Evolutionary conservation across 1,139 yeast genomes (phyloP).

Genomic region (Suhomyces maxii): DNA sequence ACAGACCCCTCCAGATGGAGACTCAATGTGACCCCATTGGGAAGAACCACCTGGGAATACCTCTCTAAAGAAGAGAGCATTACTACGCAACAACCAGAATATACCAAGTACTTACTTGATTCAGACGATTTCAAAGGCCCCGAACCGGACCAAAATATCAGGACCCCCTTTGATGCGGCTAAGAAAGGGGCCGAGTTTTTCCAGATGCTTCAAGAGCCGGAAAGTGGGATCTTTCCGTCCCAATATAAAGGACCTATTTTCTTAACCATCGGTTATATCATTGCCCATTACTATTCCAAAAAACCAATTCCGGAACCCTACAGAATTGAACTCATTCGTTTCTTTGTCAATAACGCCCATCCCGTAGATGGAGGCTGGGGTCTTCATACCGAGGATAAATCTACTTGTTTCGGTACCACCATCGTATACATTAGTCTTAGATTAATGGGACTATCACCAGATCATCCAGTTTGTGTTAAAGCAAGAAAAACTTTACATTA

Average conservation of each 20-base stretch:
- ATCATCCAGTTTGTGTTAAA: slow-evolving; percentile 76
- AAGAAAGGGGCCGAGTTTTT: slow-evolving; percentile 75
- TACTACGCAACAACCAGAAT: slow-evolving; percentile 53
- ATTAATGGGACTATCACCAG: slow-evolving; percentile 68
- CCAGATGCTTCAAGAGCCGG: slow-evolving; percentile 64
- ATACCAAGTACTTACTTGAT: slow-evolving; percentile 58
- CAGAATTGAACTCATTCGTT: slow-evolving; percentile 71
- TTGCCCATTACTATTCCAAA: slow-evolving; percentile 68
- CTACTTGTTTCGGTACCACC: slow-evolving; percentile 93
- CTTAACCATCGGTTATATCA: slow-evolving; percentile 87
- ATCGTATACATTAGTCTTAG: slow-evolving; percentile 81
- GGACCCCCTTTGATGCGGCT: slow-evolving; percentile 63
- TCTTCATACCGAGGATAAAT: slow-evolving; percentile 83
- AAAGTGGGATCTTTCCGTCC: slow-evolving; percentile 81
- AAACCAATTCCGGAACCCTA: slow-evolving; percentile 68
- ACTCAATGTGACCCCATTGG: slow-evolving; percentile 64
- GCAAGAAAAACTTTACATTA: slow-evolving; percentile 71
- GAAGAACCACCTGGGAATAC: slow-evolving; percentile 84
- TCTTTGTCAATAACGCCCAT: slow-evolving; percentile 84
- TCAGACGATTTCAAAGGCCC: slow-evolving; percentile 48
- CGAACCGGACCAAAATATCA: slow-evolving; percentile 23
- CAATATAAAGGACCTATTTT: slow-evolving; percentile 98
- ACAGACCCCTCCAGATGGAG: slow-evolving; percentile 82
- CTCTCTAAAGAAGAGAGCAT: slow-evolving; percentile 38
- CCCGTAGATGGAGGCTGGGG: slow-evolving; percentile 99